Base-by-base conservation (phyloP, 2,329 filamentous ascomycete species). In the Neofusicoccum parvum region DNA sequence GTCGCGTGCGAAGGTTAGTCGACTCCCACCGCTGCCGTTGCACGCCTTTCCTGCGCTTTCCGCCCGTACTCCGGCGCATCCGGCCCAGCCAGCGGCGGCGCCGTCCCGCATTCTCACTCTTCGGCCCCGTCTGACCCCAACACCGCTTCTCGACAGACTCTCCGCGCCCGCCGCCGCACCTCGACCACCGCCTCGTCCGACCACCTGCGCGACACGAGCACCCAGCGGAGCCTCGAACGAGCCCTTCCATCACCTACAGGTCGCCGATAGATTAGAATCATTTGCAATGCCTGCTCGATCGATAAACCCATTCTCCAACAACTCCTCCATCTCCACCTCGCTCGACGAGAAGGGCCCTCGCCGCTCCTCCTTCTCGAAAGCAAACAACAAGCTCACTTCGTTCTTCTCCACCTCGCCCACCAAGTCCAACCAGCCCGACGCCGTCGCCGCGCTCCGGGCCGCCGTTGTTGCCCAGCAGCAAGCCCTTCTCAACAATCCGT, bases 331-430 rank as follows among this genome's bases (percentile, higher is more conserved):
- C 67, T 78, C 80, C 71, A 78, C 83, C 73, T 80, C 82, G 72
- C 80, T 82, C 76, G 82, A 84, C 73, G 85, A 86, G 77, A 81
- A 81, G 76, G 80, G 80, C 68, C 78, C 77, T 69, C 73, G 77
- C 72, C 81, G 82, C 72, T 74, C 81, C 66, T 80, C 83, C 64
- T 80, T 82, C 64, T 78, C 81, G 72, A 92, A 91, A 79, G 49
- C 62, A 12, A 93, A 89, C 78, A 90, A 72, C 74, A 78, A 91
- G 75, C 87, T 96, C 72, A 88, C 88, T 70, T 90, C 93, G 75
- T 87, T 96, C 80, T 96, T 96, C 80, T 92, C 91, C 66, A 87
- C 88, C 62, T 91, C 90, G 59, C 90, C 27, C 27, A 11, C 91
- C 70, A 94, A 93, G 82, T 82, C 86, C 70, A 93, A 90, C 79